phyloP scores from a whole-genome alignment of 129 eudicot species.

The Centaurea solstitialis region DNA sequence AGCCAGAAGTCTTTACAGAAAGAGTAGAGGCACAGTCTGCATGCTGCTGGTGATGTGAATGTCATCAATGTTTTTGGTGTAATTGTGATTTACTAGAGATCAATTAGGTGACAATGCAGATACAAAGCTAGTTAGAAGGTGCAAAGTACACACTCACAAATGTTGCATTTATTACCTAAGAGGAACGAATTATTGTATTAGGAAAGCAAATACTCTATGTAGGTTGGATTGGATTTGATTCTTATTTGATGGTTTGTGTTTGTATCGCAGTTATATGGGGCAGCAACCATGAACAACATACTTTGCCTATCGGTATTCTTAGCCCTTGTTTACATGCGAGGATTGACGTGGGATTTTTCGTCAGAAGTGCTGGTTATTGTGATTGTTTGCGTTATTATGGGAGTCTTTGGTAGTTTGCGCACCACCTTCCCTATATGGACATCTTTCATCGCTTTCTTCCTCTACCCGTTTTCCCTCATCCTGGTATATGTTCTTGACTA shows the following conservation, averaged over 20 bases:
- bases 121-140: too few relatives aligned
- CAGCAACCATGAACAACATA: constrained; percentile 82
- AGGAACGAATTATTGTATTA: not conserved
- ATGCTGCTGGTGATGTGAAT: too few relatives aligned
- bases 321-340: constrained; percentile 76
- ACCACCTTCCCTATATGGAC: constrained; percentile 96
- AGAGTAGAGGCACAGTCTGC: too few relatives aligned
- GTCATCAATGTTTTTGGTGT: too few relatives aligned
- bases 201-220: not conserved
- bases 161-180: not conserved
- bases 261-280: constrained; percentile 75
- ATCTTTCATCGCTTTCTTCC: constrained; percentile 62
- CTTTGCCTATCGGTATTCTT: constrained; percentile 82
- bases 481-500: constrained; percentile 89
- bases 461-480: constrained; percentile 74
- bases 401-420: constrained; percentile 72
- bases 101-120: too few relatives aligned
- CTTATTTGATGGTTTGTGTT: not conserved
- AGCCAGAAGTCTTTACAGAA: too few relatives aligned
- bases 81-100: too few relatives aligned
- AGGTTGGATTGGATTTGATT: not conserved
- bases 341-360: constrained; percentile 87
- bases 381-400: constrained; percentile 84
- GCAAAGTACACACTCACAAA: too few relatives aligned
- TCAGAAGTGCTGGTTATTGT: constrained; percentile 81